These are phyloP conservation scores for Fimicolochytrium jonesii DNA, from an alignment of 192 early-diverging fungal species.

Conservation along the genomic window DNA sequence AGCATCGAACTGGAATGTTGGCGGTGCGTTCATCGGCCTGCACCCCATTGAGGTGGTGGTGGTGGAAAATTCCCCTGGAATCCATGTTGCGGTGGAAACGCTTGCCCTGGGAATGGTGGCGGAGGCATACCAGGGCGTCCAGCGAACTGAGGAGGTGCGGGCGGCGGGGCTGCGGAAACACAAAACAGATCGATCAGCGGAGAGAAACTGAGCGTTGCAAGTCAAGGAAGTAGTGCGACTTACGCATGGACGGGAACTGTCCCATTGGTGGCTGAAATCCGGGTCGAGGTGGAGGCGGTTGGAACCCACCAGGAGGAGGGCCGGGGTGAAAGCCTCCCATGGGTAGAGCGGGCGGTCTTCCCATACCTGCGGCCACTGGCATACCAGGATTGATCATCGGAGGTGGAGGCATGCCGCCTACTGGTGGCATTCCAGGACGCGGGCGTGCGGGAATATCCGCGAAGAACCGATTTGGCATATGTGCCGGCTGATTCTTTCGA, in stretches of 20 bases:
- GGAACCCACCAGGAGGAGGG: conserved; percentile 24
- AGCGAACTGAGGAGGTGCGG: conserved; percentile 27
- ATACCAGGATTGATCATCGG: conserved; percentile 1
- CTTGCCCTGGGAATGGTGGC: conserved; percentile 17
- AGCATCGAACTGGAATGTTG: too few relatives aligned
- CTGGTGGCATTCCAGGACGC: conserved; percentile 7
- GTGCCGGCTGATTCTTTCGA: conserved; percentile 64
- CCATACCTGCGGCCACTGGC: not conserved
- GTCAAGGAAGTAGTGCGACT: not conserved
- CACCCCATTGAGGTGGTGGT: conserved; percentile 5
- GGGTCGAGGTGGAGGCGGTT: conserved; percentile 15
- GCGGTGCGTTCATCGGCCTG: too few relatives aligned
- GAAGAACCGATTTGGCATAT: conserved; percentile 67
- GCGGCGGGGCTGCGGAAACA: not conserved
- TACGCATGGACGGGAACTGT: conserved; percentile 15
- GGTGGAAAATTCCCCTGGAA: conserved; percentile 8
- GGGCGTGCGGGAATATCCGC: conserved; percentile 49
- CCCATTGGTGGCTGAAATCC: conserved; percentile 9
- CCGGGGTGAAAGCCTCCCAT: conserved; percentile 18
- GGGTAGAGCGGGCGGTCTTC: not conserved
- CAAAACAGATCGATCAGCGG: not conserved
- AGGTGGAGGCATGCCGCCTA: conserved; percentile 14
- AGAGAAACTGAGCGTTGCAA: not conserved
- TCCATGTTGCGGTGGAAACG: conserved; percentile 6
- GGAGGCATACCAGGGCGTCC: conserved; percentile 30